These are phyloP conservation scores for Excoecaria cochinchinensis DNA, from an alignment of 345 rosid genomes.

Conservation along the genomic window DNA sequence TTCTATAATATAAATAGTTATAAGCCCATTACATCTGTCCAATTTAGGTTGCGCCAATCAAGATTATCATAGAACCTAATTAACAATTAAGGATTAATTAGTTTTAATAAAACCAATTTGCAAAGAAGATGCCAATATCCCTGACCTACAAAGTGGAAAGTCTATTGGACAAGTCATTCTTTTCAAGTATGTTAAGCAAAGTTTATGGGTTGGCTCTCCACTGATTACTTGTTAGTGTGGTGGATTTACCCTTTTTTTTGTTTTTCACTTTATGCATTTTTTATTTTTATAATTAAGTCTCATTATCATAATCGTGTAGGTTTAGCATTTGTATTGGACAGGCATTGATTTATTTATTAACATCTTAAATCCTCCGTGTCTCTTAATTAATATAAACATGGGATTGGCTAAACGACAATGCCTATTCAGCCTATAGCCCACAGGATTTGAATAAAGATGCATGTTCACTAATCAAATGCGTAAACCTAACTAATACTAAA, in stretches of 20 bases:
- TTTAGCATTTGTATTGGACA: conserved; percentile 28
- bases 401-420: conserved; percentile 23
- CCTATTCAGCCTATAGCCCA: conserved; percentile 34
- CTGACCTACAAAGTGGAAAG: conserved; percentile 42
- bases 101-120: conserved; percentile 28
- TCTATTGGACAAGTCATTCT: conserved; percentile 40
- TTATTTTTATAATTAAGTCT: conserved; percentile 12
- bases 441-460: background rate
- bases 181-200: conserved; percentile 24
- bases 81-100: conserved; percentile 19
- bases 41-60: conserved; percentile 24
- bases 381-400: background rate
- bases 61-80: conserved; percentile 3
- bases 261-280: background rate
- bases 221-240: conserved; percentile 34
- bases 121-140: conserved; percentile 33
- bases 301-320: conserved; percentile 29
- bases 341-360: conserved; percentile 19
- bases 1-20: too few relatives aligned
- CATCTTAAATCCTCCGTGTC: background rate
- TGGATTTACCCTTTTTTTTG: conserved; percentile 28
- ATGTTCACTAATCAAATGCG: background rate
- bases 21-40: conserved; percentile 23
- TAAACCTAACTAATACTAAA: background rate
- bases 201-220: conserved; percentile 47